Evolutionary conservation across 805 yeast species (phyloP).

Genomic region (Saccharomycopsis fermentans): DNA sequence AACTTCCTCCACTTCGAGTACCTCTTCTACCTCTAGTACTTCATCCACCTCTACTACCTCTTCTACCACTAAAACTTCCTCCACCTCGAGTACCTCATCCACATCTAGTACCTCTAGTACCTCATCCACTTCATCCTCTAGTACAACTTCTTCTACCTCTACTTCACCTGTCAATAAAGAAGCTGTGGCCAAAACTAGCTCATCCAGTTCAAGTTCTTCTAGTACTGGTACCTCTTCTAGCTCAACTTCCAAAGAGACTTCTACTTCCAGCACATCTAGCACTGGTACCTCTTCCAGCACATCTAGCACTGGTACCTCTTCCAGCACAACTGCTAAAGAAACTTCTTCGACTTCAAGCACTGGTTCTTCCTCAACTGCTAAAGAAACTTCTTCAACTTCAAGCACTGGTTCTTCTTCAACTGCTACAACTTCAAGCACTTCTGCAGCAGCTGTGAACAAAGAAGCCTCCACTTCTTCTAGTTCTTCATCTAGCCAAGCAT

Average conservation of each 20-base stretch:
- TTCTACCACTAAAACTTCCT: neutral
- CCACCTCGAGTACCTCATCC: slow-evolving; percentile 11
- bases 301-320: slow-evolving; percentile 8
- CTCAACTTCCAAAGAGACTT: slow-evolving; percentile 1
- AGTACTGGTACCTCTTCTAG: neutral
- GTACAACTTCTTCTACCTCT: slow-evolving; percentile 7
- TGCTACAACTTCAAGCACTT: neutral
- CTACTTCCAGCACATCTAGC: neutral
- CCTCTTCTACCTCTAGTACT: neutral
- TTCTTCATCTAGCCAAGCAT: neutral
- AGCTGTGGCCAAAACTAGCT: neutral
- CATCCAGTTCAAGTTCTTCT: neutral
- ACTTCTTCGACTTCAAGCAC: neutral
- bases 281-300: neutral
- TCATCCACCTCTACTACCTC: neutral
- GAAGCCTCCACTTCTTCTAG: neutral
- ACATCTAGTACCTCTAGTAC: neutral
- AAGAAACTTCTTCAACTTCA: slow-evolving; percentile 1
- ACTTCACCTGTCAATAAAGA: neutral
- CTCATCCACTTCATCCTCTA: neutral
- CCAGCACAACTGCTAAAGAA: neutral
- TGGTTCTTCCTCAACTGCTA: neutral
- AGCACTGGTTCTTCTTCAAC: neutral
- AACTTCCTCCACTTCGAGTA: neutral
- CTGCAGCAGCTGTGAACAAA: neutral